phyloP scores from a whole-genome alignment of 2,329 filamentous ascomycete species.

The Cladosporium sp. region DNA sequence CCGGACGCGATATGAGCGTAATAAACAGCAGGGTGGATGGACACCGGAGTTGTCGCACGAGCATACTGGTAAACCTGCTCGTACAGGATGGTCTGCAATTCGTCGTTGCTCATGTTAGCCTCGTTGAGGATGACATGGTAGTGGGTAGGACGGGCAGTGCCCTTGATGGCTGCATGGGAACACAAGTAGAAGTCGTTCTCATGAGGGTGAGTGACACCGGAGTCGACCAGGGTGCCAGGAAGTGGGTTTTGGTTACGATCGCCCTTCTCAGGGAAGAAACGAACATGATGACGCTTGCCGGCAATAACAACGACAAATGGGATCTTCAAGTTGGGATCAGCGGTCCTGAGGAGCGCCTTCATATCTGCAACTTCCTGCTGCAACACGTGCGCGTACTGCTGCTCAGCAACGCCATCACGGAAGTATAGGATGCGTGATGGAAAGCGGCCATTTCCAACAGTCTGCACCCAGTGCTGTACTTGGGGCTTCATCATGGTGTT shows the following conservation, averaged over 20 bases:
- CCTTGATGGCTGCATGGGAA: constrained; percentile 78
- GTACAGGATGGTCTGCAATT: constrained; percentile 84
- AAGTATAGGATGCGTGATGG: constrained; percentile 85
- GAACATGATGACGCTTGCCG: constrained; percentile 90
- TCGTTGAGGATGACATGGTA: constrained; percentile 90
- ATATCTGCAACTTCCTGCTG: constrained; percentile 72
- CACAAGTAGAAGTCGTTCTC: constrained; percentile 83
- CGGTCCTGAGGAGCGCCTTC: constrained; percentile 45
- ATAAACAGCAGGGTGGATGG: constrained; percentile 83
- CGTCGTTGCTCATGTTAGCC: constrained; percentile 59
- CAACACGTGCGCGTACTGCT: constrained; percentile 76
- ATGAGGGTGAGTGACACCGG: constrained; percentile 83
- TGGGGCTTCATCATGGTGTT: constrained; percentile 63
- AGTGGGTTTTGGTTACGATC: constrained; percentile 79
- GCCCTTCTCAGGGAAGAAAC: constrained; percentile 74
- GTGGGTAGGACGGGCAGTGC: constrained; percentile 78
- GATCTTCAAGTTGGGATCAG: constrained; percentile 41
- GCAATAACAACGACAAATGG: constrained; percentile 84
- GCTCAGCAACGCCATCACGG: constrained; percentile 86
- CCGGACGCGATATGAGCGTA: constrained; percentile 88
- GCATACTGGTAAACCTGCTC: constrained; percentile 90
- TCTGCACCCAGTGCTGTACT: constrained; percentile 57
- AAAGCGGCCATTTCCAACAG: constrained; percentile 47
- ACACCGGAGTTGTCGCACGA: constrained; percentile 88
- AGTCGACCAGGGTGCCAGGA: constrained; percentile 83